Evolutionary conservation across 306 rosid species (phyloP).

Genomic region (Cicer yamashitae): DNA sequence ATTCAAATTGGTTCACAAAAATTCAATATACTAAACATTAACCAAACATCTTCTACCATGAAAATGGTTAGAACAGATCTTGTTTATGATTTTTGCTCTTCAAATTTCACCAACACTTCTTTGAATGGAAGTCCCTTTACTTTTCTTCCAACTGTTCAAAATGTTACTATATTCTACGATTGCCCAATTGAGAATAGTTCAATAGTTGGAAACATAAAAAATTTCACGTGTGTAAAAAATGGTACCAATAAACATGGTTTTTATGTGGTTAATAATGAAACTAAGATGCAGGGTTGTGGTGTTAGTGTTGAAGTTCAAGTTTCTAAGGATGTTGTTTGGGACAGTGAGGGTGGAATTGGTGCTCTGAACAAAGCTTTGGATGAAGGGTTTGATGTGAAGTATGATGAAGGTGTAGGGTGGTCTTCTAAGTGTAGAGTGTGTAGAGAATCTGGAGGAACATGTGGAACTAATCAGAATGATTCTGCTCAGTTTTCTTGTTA

Average conservation of each 20-base stretch:
- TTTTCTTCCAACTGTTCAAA: conserved; percentile 41
- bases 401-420: conserved; percentile 45
- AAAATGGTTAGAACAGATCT: conserved; percentile 44
- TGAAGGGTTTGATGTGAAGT: conserved; percentile 52
- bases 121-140: conserved; percentile 28
- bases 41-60: conserved; percentile 42
- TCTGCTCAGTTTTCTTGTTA: conserved; percentile 44
- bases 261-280: conserved; percentile 43
- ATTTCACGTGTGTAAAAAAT: conserved; percentile 42
- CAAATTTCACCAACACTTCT: conserved; percentile 50
- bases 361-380: conserved; percentile 29
- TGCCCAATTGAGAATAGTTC: conserved; percentile 42
- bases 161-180: conserved; percentile 43
- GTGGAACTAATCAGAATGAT: conserved; percentile 46
- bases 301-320: conserved; percentile 41
- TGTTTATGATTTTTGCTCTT: conserved; percentile 45
- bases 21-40: conserved; percentile 37
- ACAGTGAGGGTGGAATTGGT: conserved; percentile 23
- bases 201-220: neutral
- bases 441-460: conserved; percentile 50
- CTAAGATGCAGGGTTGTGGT: conserved; percentile 41
- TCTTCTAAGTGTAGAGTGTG: conserved; percentile 41
- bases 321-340: conserved; percentile 40
- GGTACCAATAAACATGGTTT: conserved; percentile 35
- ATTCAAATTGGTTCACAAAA: conserved; percentile 44